Conservation (phyloP, 108 stramenopile genomes). For the Aurantiochytrium sp. region DNA sequence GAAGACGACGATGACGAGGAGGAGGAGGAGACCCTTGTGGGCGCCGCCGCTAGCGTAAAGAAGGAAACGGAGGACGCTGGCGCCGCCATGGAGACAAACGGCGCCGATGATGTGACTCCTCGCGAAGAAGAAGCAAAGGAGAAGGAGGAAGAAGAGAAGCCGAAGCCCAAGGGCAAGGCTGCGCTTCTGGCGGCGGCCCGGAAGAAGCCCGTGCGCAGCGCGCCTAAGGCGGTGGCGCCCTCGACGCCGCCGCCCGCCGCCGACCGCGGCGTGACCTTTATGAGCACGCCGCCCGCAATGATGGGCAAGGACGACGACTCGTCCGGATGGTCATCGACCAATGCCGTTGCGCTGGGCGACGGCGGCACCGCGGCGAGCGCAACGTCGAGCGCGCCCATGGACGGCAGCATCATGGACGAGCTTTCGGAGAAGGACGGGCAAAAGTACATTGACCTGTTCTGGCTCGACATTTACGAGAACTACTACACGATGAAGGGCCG, state of each 20-base stretch:
- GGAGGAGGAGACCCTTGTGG: background rate
- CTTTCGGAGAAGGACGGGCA: conserved; percentile 46
- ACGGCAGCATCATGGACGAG: conserved; percentile 43
- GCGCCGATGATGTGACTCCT: background rate
- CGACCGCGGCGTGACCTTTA: background rate
- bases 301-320: conserved; percentile 3
- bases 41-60: background rate
- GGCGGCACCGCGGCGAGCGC: conserved; percentile 34
- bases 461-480: conserved; percentile 84
- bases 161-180: background rate
- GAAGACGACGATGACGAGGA: background rate
- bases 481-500: conserved; percentile 63
- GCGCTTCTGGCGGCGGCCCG: conserved; percentile 9
- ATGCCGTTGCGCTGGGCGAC: conserved; percentile 10
- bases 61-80: background rate
- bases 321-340: background rate
- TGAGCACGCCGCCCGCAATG: background rate
- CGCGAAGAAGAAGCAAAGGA: background rate
- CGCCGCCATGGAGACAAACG: background rate
- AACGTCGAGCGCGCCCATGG: conserved; percentile 6
- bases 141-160: background rate
- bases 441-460: conserved; percentile 74
- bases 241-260: background rate
- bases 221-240: background rate
- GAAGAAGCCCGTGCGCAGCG: background rate